Percentiles rank a stretch among this genome's conserved stretches.
phyloP scores from a whole-genome alignment of 2,329 filamentous ascomycete genomes.

The Hymenoscyphus salicellus region DNA sequence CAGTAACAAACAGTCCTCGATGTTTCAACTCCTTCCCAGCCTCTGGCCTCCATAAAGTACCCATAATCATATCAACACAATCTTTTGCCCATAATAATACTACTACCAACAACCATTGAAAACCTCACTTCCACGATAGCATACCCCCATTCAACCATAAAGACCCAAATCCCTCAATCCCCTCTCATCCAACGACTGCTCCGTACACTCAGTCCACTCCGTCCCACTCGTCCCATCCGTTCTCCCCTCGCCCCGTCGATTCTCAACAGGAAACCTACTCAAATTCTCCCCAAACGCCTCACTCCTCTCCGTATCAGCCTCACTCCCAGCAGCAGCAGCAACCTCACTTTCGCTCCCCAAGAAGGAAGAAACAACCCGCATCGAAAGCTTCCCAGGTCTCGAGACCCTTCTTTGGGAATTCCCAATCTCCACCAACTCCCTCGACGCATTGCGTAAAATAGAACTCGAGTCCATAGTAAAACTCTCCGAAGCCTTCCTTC shows the following conservation, averaged over 20 bases:
- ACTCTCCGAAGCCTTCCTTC: background rate
- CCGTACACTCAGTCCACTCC: background rate
- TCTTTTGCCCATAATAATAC: no score
- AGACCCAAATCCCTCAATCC: background rate
- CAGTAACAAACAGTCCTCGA: no score
- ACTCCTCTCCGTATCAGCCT: constrained; percentile 17
- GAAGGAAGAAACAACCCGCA: background rate
- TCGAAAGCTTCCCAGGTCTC: background rate
- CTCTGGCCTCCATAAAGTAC: background rate
- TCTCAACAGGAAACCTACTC: constrained; percentile 2
- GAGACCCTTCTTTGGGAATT: background rate
- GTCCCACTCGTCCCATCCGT: background rate
- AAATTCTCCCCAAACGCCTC: constrained; percentile 13
- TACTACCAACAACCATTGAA: background rate
- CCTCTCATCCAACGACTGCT: background rate
- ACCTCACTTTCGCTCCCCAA: background rate
- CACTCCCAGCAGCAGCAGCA: constrained; percentile 4
- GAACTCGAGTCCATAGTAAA: no score
- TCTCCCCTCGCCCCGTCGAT: background rate
- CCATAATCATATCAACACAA: background rate
- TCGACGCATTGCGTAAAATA: background rate
- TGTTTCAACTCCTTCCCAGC: background rate
- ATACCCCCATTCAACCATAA: background rate
- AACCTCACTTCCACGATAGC: background rate
- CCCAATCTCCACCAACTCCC: background rate